phyloP scores from a whole-genome alignment of 2,329 filamentous ascomycete genomes.

The Xylaria sp. region DNA sequence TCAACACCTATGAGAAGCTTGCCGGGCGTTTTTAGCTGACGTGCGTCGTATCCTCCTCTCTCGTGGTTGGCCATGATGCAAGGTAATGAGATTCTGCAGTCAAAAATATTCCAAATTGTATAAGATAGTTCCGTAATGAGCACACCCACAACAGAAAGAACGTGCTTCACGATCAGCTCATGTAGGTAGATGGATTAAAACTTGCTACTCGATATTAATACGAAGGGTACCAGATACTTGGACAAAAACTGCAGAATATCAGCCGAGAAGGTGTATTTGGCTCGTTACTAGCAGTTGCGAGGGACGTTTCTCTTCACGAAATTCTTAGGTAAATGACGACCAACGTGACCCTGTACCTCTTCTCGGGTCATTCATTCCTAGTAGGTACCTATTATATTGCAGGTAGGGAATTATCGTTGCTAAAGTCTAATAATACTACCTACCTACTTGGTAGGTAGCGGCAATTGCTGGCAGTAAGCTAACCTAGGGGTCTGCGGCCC shows the following conservation, averaged over 20 bases:
- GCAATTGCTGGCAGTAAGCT: no score
- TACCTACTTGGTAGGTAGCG: no score
- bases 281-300: background rate
- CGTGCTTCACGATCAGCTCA: no score
- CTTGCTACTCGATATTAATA: background rate
- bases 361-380: background rate
- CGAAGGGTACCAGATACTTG: no score
- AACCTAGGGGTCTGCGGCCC: no score
- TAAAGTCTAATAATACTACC: no score
- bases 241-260: background rate
- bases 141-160: no score
- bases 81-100: background rate
- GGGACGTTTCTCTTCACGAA: background rate
- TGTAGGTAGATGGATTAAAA: background rate
- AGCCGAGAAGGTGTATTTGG: background rate
- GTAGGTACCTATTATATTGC: no score
- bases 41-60: background rate
- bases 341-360: background rate
- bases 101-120: background rate
- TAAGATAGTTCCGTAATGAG: background rate
- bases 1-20: slow-evolving; percentile 18
- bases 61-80: background rate
- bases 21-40: background rate
- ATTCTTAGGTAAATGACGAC: background rate
- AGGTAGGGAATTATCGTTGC: no score